These are phyloP conservation scores for Yamadazyma laniorum DNA, from an alignment of 805 yeast species.

Conservation along the genomic window DNA sequence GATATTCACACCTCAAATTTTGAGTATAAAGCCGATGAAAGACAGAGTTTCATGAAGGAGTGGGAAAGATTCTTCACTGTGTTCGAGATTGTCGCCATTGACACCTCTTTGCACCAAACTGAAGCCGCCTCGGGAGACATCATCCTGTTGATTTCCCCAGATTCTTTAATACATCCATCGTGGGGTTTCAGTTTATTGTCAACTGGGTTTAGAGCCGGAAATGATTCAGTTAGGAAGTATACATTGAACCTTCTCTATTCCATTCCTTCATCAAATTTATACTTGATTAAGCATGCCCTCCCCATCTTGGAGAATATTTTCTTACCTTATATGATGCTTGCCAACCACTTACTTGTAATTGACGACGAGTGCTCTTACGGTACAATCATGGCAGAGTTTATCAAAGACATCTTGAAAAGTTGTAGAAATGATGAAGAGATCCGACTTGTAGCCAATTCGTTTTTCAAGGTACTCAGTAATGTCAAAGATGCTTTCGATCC, in stretches of 20 bases:
- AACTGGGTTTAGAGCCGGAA: conserved; percentile 71
- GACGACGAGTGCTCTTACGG: conserved; percentile 57
- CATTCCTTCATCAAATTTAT: conserved; percentile 46
- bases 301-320: conserved; percentile 47
- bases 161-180: conserved; percentile 54
- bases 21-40: conserved; percentile 39
- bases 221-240: conserved; percentile 73
- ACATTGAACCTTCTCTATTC: conserved; percentile 55
- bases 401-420: conserved; percentile 35
- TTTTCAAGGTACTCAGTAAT: conserved; percentile 46
- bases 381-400: conserved; percentile 44
- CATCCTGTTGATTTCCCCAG: conserved; percentile 46
- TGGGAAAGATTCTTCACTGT: conserved; percentile 77
- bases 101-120: conserved; percentile 82
- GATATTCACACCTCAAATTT: conserved; percentile 38
- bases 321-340: conserved; percentile 61
- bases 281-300: conserved; percentile 32
- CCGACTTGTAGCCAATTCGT: conserved; percentile 23
- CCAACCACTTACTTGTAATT: conserved; percentile 55
- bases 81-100: conserved; percentile 78
- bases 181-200: conserved; percentile 77
- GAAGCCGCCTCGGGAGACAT: conserved; percentile 73
- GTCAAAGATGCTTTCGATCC: conserved; percentile 62
- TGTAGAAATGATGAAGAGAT: conserved; percentile 24
- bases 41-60: conserved; percentile 36